phyloP scores from a whole-genome alignment of 768 basidiomycete genomes.

The Leccinum incarnatum region DNA sequence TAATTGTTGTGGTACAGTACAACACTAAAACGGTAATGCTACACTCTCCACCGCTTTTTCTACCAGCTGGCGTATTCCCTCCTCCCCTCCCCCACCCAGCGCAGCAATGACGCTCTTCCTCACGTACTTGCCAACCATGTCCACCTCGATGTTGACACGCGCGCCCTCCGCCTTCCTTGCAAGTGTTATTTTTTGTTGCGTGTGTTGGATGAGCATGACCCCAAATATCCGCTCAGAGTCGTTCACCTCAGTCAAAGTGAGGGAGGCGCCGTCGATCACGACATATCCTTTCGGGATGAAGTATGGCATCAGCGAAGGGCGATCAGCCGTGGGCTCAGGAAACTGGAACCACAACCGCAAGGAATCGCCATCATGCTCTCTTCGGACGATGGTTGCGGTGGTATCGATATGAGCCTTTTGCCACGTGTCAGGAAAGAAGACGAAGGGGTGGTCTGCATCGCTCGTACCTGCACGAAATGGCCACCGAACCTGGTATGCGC shows the following conservation, averaged over 20 bases:
- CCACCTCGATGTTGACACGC: slow-evolving; percentile 92
- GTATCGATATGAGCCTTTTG: slow-evolving; percentile 89
- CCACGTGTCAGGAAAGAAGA: background rate
- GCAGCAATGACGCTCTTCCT: slow-evolving; percentile 76
- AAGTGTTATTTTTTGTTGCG: slow-evolving; percentile 84
- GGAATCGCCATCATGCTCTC: slow-evolving; percentile 80
- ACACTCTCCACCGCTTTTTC: slow-evolving; percentile 58
- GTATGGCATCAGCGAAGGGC: slow-evolving; percentile 71
- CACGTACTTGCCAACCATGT: slow-evolving; percentile 93
- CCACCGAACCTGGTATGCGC: slow-evolving; percentile 92
- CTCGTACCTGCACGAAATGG: slow-evolving; percentile 89
- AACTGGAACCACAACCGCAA: slow-evolving; percentile 80
- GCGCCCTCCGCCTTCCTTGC: slow-evolving; percentile 70
- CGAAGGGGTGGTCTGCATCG: background rate
- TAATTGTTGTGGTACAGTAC: slow-evolving; percentile 3
- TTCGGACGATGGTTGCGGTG: slow-evolving; percentile 72
- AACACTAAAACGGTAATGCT: slow-evolving; percentile 24
- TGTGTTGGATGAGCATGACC: slow-evolving; percentile 95
- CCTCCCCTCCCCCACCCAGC: slow-evolving; percentile 52
- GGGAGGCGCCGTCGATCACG: slow-evolving; percentile 89
- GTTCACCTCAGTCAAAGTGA: slow-evolving; percentile 83
- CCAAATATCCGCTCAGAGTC: slow-evolving; percentile 64
- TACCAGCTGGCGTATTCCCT: slow-evolving; percentile 47
- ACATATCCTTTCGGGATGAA: slow-evolving; percentile 94
- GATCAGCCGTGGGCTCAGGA: slow-evolving; percentile 51